A percentile compares a stretch with the other conserved stretches of the same genome.
Evolutionary conservation across 1,284 basidiomycete species (phyloP).

Genomic region (Fomes fomentarius): DNA sequence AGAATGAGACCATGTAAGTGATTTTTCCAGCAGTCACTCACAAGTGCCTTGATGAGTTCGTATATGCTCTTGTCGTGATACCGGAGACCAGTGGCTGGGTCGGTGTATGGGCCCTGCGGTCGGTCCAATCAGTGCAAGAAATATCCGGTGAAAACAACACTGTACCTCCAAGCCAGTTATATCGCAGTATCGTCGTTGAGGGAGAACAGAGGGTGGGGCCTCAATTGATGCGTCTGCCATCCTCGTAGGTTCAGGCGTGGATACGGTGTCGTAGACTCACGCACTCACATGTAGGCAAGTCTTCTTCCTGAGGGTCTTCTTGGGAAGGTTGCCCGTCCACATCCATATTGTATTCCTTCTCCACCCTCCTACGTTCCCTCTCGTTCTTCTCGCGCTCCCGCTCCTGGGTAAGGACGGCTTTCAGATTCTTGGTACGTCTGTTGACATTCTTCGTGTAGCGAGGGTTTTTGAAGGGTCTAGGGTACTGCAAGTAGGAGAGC

Average conservation of each 20-base stretch:
- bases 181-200: conserved; percentile 82
- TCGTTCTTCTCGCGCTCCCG: conserved; percentile 71
- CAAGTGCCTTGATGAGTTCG: conserved; percentile 79
- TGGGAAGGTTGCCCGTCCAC: conserved; percentile 34
- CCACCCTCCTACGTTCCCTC: conserved; percentile 56
- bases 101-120: conserved; percentile 78
- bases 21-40: conserved; percentile 38
- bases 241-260: too few species aligned
- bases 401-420: conserved; percentile 74
- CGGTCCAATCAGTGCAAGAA: neutral
- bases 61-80: conserved; percentile 89
- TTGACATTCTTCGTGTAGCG: conserved; percentile 68
- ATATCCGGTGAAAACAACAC: neutral
- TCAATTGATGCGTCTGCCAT: conserved; percentile 80
- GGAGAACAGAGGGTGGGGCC: conserved; percentile 81
- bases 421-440: conserved; percentile 74
- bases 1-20: neutral
- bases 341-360: conserved; percentile 49
- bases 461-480: conserved; percentile 77
- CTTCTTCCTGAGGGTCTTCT: conserved; percentile 46
- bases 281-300: conserved; percentile 69
- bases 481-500: conserved; percentile 66
- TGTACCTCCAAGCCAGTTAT: conserved; percentile 83
- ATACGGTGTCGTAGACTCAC: neutral
- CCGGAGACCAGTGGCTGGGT: conserved; percentile 79